Base-by-base conservation (phyloP, 2,329 filamentous ascomycete species). In the Pseudocercospora musae region DNA sequence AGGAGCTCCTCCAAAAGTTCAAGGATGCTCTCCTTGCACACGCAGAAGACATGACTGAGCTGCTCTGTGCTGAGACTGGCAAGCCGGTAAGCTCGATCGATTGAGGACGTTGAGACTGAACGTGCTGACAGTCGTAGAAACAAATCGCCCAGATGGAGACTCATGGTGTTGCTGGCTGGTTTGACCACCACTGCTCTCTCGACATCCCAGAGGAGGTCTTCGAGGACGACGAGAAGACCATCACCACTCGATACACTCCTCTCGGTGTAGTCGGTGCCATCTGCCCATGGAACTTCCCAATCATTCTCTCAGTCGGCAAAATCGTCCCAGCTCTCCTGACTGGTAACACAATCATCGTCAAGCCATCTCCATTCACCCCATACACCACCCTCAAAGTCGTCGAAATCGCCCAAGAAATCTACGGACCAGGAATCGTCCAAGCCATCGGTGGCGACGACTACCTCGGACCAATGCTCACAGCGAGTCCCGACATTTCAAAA, bases 381-480 rank as follows among this genome's bases (percentile, higher is more conserved):
- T 87, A 86, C 73, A 80, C 78, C 1, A 76, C 77, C 3, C 76
- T 89, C 42, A 89, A 89, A 73, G 70, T 87, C n/a, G 82, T 79
- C 11, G 85, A 89, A 72, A 71, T 89, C 1, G 84, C 80, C 0
- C 79, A 83, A 60, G 71, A 80, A 21, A 77, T 87, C 74, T 85
- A 88, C 74, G 85, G 85, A 1, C 81, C 84, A 0, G 87, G 87
- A 42, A 84, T 89, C n/a, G 71, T 89, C 1, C 85, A 88, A 69
- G 82, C 79, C 0, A 73, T 89, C 1, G 83, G 83, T 57, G 87
- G 86, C 6, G 84, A 84, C 57, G 85, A 88, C 66, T 77, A 79
- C 46, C 80, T 89, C 5, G 87, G 87, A 3, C 84, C 83, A 0
- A 80, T 79, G 79, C 72, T 89, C 57, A 87, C 84, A 0, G 73